These are phyloP conservation scores for Penicillium crustosum DNA, from an alignment of 2,329 filamentous ascomycete genomes.

Conservation along the genomic window DNA sequence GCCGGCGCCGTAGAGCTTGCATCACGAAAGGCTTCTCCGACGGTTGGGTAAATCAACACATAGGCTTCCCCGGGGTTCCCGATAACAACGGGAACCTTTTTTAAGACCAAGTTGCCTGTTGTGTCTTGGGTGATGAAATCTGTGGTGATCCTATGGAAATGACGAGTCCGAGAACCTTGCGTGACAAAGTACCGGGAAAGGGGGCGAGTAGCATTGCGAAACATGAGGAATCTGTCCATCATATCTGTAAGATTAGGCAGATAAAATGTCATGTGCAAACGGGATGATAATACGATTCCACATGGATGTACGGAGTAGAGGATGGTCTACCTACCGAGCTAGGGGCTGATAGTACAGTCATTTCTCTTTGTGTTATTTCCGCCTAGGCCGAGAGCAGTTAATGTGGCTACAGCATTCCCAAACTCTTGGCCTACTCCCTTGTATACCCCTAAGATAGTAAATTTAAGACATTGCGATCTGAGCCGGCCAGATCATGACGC, in stretches of 20 bases:
- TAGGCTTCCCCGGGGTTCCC: conserved; percentile 13
- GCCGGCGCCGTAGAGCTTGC: conserved; percentile 14
- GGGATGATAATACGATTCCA: no score
- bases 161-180: conserved; percentile 7
- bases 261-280: not conserved
- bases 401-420: not conserved
- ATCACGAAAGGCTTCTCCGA: conserved; percentile 26
- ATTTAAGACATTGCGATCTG: not conserved
- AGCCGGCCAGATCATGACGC: not conserved
- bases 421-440: not conserved
- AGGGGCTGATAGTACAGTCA: not conserved
- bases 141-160: conserved; percentile 26
- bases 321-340: not conserved
- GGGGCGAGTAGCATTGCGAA: conserved; percentile 14
- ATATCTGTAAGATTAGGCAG: not conserved
- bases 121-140: conserved; percentile 22
- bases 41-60: conserved; percentile 16
- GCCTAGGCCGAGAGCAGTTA: not conserved
- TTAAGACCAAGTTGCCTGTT: conserved; percentile 19
- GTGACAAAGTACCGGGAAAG: conserved; percentile 1
- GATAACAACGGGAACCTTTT: conserved; percentile 14
- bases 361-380: not conserved
- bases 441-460: not conserved
- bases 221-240: conserved; percentile 7
- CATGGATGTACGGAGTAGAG: not conserved